Conservation (phyloP, 2,329 filamentous ascomycete species). For the Xylariaceae sp. region DNA sequence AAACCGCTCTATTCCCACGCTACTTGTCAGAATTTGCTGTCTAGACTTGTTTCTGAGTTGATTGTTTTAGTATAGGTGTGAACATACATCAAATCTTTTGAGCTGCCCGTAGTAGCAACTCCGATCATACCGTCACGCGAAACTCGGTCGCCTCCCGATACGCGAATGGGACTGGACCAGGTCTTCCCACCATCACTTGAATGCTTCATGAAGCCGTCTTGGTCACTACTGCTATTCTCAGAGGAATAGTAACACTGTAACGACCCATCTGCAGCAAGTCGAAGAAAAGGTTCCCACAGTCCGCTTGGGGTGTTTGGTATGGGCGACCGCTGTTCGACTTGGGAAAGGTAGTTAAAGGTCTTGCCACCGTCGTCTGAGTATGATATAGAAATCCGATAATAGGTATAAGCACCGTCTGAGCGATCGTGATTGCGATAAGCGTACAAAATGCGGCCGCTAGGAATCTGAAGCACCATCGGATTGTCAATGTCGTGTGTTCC, state of each 20-base stretch:
- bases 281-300: constrained; percentile 46
- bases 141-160: constrained; percentile 34
- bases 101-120: constrained; percentile 33
- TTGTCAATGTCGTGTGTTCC: constrained; percentile 33
- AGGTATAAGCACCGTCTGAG: constrained; percentile 23
- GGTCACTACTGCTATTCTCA: constrained; percentile 38
- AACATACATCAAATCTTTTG: constrained; percentile 34
- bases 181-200: constrained; percentile 39
- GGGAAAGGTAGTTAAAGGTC: constrained; percentile 35
- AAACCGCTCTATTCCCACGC: constrained; percentile 33
- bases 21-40: background rate
- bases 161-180: constrained; percentile 22
- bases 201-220: constrained; percentile 41
- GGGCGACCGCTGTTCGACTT: constrained; percentile 26
- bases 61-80: background rate
- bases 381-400: constrained; percentile 42
- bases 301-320: constrained; percentile 29
- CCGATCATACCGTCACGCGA: constrained; percentile 46
- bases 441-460: constrained; percentile 35
- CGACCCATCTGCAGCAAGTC: constrained; percentile 36
- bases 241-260: constrained; percentile 45
- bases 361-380: constrained; percentile 41
- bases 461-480: constrained; percentile 33
- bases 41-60: background rate
- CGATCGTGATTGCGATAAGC: constrained; percentile 39